Conservation (phyloP, 768 basidiomycete genomes). For the Neoboletus subvelutipes region DNA sequence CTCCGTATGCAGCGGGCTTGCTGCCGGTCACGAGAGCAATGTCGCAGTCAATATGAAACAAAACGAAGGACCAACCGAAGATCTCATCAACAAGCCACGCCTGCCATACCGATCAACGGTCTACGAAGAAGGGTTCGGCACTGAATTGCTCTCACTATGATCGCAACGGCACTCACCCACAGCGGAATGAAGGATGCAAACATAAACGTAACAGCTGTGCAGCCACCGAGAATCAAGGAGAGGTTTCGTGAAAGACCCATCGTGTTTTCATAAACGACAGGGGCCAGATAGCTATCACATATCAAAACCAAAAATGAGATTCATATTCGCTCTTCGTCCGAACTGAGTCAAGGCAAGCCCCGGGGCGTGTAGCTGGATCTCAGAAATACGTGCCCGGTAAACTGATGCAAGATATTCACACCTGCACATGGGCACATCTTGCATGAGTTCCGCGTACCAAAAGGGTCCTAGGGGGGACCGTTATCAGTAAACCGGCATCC, state of each 20-base stretch:
- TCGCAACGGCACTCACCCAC: not conserved
- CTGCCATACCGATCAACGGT: not conserved
- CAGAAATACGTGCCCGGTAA: not conserved
- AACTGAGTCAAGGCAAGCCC: not conserved
- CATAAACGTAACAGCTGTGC: not conserved
- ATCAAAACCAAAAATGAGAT: not conserved
- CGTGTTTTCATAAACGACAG: not conserved
- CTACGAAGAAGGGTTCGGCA: not conserved
- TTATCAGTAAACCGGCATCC: no score
- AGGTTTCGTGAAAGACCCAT: not conserved
- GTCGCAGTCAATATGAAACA: not conserved
- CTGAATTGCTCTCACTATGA: not conserved
- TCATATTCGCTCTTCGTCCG: not conserved
- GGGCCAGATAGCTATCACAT: not conserved
- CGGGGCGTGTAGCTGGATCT: not conserved
- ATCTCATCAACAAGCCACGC: not conserved
- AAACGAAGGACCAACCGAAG: not conserved
- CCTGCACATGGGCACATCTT: not conserved
- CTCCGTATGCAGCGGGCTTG: not conserved
- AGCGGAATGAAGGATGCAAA: conserved; percentile 2
- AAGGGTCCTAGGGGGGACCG: not conserved
- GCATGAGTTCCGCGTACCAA: not conserved
- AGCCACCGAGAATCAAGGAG: not conserved
- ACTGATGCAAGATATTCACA: not conserved
- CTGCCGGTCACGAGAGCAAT: not conserved